Evolutionary conservation across 2,329 filamentous ascomycete genomes (phyloP), one percentile per base, ranked within the genome.

Genomic region (Fusarium irregulare): DNA sequence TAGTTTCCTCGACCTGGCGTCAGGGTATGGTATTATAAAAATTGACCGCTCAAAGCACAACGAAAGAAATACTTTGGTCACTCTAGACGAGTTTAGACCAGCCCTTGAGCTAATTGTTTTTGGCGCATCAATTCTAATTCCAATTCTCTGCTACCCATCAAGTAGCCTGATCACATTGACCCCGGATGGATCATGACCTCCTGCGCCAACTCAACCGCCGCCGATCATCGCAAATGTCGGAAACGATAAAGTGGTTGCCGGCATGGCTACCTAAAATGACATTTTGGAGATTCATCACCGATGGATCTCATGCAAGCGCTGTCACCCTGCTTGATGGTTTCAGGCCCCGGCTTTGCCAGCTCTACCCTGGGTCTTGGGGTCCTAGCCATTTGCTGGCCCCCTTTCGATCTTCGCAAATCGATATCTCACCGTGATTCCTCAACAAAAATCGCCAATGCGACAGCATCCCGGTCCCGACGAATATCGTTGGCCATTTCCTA

Each of bases 351-450:
- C 54, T 45, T 51, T 46, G 46, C 47, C 23, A 25, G 16, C 32
- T 41, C 30, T 37, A 40, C 37, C 56, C 41, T 23, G 41, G 41
- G 21, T 16, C 21, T 44, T 54, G 45, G 56, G 66, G 42, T 45
- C 65, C 68, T 34, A 34, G 63, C 46, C 42, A 25, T 64, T 25
- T 44, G 25, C 51, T 37, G 44, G 42, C 23, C 57, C 56, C 46
- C 59, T 64, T 60, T 71, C 49, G 71, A 72, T 70, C 71, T 68
- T 75, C 58, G 70, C 64, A 73, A 74, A 74, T 75, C 71, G 63
- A 60, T 47, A 44, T 64, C 44, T 51, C 44, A 42, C 42, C 53
- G 56, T 42, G 28, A 45, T 68, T 47, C 45, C 64, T 47, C 56
- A 53, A 59, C 58, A 54, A 66, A 58, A 51, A 21, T 25, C 23